phyloP scores from a whole-genome alignment of 768 basidiomycete species.

The Sporobolomyces pararoseus region DNA sequence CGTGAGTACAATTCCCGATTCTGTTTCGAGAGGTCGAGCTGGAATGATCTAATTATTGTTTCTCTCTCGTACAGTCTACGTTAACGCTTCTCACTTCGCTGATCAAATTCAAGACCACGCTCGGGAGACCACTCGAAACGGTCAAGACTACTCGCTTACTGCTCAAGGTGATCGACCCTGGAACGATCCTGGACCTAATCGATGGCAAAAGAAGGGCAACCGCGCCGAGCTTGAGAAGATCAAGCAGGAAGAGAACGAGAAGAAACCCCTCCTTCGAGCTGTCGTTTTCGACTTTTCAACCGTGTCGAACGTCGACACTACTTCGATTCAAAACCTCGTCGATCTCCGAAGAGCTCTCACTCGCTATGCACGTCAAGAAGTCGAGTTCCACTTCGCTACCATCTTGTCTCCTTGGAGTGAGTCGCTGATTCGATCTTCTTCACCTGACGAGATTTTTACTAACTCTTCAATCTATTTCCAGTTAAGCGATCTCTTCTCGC shows the following conservation, averaged over 20 bases:
- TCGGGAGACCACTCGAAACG: slow-evolving; percentile 61
- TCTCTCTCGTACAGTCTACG: slow-evolving; percentile 47
- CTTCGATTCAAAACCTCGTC: slow-evolving; percentile 81
- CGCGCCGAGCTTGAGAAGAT: slow-evolving; percentile 26
- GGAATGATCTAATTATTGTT: too few species aligned
- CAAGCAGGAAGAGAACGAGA: slow-evolving; percentile 53
- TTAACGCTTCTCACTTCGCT: slow-evolving; percentile 56
- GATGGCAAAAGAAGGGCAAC: slow-evolving; percentile 14
- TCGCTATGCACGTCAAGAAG: slow-evolving; percentile 60
- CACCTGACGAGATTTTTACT: not conserved
- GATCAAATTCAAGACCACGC: slow-evolving; percentile 73
- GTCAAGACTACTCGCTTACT: slow-evolving; percentile 69
- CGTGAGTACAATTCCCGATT: slow-evolving; percentile 57
- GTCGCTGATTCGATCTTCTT: not conserved
- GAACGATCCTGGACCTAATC: slow-evolving; percentile 62
- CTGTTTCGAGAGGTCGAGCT: too few species aligned
- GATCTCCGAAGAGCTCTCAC: slow-evolving; percentile 82
- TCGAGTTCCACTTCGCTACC: slow-evolving; percentile 87
- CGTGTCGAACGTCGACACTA: slow-evolving; percentile 84
- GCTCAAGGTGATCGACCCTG: slow-evolving; percentile 73
- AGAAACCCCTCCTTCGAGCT: slow-evolving; percentile 65
- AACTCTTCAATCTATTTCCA: not conserved
- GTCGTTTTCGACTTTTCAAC: slow-evolving; percentile 89
- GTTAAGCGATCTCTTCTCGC: slow-evolving; percentile 77
- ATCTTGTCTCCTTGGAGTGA: slow-evolving; percentile 80